These are phyloP conservation scores for Fusarium agapanthi DNA, from an alignment of 2,329 filamentous ascomycete genomes.

Conservation along the genomic window DNA sequence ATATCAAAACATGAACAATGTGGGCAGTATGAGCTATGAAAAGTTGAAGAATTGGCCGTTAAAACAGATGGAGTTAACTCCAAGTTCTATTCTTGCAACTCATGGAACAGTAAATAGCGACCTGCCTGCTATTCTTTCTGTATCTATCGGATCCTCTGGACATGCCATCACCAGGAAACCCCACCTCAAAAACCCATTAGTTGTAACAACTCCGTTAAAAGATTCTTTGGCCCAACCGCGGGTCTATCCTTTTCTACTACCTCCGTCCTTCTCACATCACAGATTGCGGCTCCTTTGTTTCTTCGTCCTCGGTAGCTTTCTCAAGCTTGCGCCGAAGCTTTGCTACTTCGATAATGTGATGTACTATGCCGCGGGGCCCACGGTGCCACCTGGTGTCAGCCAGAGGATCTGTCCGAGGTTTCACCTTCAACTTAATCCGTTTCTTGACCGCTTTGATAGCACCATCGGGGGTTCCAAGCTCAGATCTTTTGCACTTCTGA, in stretches of 20 bases:
- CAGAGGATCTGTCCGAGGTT: neutral
- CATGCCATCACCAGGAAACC: conserved; percentile 9
- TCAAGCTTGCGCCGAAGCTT: neutral
- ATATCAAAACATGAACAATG: neutral
- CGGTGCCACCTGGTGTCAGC: neutral
- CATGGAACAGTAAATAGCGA: neutral
- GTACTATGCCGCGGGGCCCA: neutral
- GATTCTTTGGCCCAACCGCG: neutral
- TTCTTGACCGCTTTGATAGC: neutral
- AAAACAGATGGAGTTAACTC: neutral
- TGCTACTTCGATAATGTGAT: neutral
- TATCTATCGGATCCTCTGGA: conserved; percentile 12
- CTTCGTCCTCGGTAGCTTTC: neutral
- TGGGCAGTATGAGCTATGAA: neutral
- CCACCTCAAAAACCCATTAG: conserved; percentile 15
- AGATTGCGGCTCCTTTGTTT: neutral
- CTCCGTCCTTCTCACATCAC: neutral
- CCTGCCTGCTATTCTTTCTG: conserved; percentile 10
- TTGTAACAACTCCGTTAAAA: neutral
- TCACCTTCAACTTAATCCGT: neutral
- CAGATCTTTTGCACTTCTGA: neutral
- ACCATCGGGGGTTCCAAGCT: neutral
- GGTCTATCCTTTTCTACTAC: neutral
- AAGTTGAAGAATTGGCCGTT: neutral
- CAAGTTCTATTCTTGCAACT: neutral